Evolutionary conservation across 768 basidiomycete genomes (phyloP).

Genomic region (Baorangia bicolor): DNA sequence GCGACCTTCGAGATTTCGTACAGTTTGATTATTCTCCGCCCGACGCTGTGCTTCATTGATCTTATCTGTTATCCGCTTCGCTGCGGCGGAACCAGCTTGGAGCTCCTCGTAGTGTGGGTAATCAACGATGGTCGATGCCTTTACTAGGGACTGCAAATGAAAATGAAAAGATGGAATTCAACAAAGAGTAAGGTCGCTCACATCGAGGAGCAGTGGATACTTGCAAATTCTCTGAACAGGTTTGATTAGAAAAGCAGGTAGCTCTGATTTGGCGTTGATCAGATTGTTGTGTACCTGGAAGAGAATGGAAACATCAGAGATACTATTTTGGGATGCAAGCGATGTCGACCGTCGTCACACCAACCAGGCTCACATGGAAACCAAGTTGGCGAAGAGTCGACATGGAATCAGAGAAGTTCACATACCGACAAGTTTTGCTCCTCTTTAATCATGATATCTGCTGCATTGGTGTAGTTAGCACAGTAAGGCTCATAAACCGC

Average conservation of each 20-base stretch:
- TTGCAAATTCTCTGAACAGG: constrained; percentile 98
- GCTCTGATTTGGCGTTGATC: constrained; percentile 88
- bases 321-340: constrained; percentile 19
- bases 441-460: constrained; percentile 81
- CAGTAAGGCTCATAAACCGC: constrained; percentile 97
- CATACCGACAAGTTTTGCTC: constrained; percentile 84
- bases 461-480: constrained; percentile 88
- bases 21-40: constrained; percentile 88
- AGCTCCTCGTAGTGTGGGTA: constrained; percentile 80
- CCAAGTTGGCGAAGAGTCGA: constrained; percentile 2
- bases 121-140: constrained; percentile 59
- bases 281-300: constrained; percentile 72
- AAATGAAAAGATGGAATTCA: constrained; percentile 7
- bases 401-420: constrained; percentile 20
- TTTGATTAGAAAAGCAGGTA: constrained; percentile 97
- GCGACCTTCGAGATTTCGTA: constrained; percentile 77
- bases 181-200: constrained; percentile 39
- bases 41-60: constrained; percentile 95
- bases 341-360: constrained; percentile 23
- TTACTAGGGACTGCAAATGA: constrained; percentile 61
- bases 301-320: constrained; percentile 13
- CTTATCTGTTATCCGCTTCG: constrained; percentile 90
- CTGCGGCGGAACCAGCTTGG: constrained; percentile 77
- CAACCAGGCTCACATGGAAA: constrained; percentile 22
- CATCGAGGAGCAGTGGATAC: constrained; percentile 92